Evolutionary conservation across 441 rosid species (phyloP).

Genomic region (Syzygium malaccense): DNA sequence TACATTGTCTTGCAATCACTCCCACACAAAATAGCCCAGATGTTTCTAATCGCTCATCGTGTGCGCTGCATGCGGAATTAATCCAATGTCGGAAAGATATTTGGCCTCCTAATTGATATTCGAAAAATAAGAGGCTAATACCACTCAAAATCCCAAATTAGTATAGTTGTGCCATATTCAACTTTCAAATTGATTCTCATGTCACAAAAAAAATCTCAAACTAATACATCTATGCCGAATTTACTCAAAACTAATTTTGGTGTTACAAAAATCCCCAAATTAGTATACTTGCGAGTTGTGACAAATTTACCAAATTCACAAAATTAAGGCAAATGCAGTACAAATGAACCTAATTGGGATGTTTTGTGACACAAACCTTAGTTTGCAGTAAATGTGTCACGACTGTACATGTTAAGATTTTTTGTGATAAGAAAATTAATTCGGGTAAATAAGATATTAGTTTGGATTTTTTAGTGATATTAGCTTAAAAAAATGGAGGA

Average conservation of each 20-base stretch:
- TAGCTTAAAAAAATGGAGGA: not conserved
- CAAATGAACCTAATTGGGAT: rapidly evolving
- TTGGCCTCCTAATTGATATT: not conserved
- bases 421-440: rapidly evolving
- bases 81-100: not conserved
- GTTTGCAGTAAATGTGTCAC: rapidly evolving
- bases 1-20: not conserved
- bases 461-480: not conserved
- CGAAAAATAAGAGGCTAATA: rapidly evolving
- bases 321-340: not conserved
- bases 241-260: not conserved
- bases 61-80: rapidly evolving
- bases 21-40: not conserved
- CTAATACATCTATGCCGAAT: rapidly evolving
- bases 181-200: not conserved
- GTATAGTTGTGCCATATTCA: rapidly evolving
- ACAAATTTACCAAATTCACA: not conserved
- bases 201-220: not conserved
- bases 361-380: rapidly evolving
- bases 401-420: not conserved
- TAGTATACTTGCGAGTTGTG: rapidly evolving
- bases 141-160: not conserved
- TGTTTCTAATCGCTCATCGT: not conserved
- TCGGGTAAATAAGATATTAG: not conserved
- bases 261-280: rapidly evolving